A percentile compares a stretch with the other conserved stretches of the same genome.
phyloP scores from a whole-genome alignment of 371 early-diverging fungal species.

The Thermomucor indicae-seudaticae region DNA sequence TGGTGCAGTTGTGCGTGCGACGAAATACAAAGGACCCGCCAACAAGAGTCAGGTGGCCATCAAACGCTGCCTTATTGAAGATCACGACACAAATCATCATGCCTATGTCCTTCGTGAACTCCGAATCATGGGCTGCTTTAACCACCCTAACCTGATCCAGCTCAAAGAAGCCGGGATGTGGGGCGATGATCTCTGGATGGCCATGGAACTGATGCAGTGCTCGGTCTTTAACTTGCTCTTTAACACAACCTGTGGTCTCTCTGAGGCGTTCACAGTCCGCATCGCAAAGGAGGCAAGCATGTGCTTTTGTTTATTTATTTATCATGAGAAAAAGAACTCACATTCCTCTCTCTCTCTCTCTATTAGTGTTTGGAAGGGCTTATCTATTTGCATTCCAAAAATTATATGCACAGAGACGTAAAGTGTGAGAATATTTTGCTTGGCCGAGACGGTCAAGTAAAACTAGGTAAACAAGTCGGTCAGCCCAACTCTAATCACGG shows the following conservation, averaged over 20 bases:
- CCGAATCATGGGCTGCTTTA: constrained; percentile 43
- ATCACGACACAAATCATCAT: constrained; percentile 39
- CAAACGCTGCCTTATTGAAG: constrained; percentile 47
- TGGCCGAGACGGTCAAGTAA: constrained; percentile 37
- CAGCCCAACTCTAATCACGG: constrained; percentile 38
- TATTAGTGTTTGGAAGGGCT: constrained; percentile 43
- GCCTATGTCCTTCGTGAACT: constrained; percentile 42
- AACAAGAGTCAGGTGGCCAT: constrained; percentile 37
- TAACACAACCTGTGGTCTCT: constrained; percentile 33
- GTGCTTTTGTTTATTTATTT: too few relatives aligned
- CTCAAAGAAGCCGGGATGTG: constrained; percentile 36
- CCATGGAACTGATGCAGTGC: constrained; percentile 48
- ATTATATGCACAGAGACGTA: constrained; percentile 50
- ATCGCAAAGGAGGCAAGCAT: constrained; percentile 32
- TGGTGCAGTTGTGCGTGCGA: constrained; percentile 27
- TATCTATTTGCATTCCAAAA: constrained; percentile 39
- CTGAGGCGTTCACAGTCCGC: constrained; percentile 33
- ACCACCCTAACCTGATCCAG: constrained; percentile 33
- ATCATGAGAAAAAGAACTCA: too few relatives aligned
- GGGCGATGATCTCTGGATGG: constrained; percentile 47
- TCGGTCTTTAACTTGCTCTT: constrained; percentile 42
- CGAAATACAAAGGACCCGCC: constrained; percentile 16
- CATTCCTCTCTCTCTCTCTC: too few relatives aligned
- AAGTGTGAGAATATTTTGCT: constrained; percentile 50
- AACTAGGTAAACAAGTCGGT: constrained; percentile 60